Percentiles rank a stretch among this genome's conserved stretches.
Evolutionary conservation across 257 asterid species (phyloP).

Genomic region (Marsdenia floribunda): DNA sequence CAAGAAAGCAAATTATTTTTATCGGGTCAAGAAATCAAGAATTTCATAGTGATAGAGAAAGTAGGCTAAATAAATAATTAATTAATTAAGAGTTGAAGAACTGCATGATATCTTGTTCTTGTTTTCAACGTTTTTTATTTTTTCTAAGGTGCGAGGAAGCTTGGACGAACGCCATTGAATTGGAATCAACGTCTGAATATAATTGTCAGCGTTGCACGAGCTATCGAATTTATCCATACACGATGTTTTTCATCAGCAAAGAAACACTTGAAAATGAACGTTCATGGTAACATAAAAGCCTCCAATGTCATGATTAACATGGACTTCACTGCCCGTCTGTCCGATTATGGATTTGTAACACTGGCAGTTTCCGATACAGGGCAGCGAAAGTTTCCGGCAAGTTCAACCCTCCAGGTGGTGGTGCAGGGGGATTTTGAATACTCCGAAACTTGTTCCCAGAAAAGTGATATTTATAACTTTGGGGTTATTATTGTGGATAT

Average conservation of each 20-base stretch:
- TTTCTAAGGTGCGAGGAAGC: constrained; percentile 36
- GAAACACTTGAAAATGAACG: constrained; percentile 28
- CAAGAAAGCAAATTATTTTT: no score
- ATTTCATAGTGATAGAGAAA: not conserved
- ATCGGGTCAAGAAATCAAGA: no score
- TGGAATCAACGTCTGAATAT: constrained; percentile 46
- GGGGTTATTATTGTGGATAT: constrained; percentile 47
- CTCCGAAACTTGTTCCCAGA: constrained; percentile 20
- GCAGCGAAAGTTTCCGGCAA: constrained; percentile 13
- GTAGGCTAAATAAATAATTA: not conserved
- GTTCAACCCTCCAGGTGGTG: not conserved
- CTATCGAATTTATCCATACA: constrained; percentile 45
- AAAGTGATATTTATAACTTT: constrained; percentile 44
- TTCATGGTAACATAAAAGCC: constrained; percentile 55
- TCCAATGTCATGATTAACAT: constrained; percentile 47
- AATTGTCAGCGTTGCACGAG: constrained; percentile 33
- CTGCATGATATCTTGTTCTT: not conserved
- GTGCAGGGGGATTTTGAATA: constrained; percentile 3
- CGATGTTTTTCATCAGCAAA: constrained; percentile 33
- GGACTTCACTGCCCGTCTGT: constrained; percentile 42
- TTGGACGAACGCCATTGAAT: constrained; percentile 42
- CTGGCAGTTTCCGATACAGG: constrained; percentile 29
- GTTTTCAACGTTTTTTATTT: not conserved
- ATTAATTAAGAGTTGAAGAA: not conserved
- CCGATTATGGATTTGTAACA: constrained; percentile 47